Evolutionary conservation across 2,329 filamentous ascomycete species (phyloP).

Genomic region (Phyllosticta citriasiana): DNA sequence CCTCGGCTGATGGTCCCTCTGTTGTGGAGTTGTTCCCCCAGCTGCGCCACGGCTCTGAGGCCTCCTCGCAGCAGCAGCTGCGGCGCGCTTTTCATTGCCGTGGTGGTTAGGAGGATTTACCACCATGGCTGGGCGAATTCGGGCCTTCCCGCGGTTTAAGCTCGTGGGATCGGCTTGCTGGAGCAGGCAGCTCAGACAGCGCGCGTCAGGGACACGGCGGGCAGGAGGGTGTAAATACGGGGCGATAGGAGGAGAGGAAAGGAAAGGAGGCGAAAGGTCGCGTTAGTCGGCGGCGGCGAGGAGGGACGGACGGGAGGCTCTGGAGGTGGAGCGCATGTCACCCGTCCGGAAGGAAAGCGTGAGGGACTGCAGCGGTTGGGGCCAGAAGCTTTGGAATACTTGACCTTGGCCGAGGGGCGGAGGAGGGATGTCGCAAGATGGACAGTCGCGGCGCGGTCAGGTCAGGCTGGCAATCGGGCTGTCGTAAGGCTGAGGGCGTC

Average conservation of each 20-base stretch:
- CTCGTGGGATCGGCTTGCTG: not conserved
- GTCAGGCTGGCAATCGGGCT: conserved; percentile 3
- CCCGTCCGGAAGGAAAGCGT: conserved; percentile 9
- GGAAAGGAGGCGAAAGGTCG: not conserved
- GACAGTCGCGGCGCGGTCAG: not conserved
- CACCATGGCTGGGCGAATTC: conserved; percentile 5
- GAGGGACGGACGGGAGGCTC: not conserved
- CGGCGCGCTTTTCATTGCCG: conserved; percentile 4
- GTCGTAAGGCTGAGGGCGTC: conserved; percentile 8
- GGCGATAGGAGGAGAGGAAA: not conserved
- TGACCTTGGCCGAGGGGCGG: not conserved
- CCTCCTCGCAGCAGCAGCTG: conserved; percentile 4
- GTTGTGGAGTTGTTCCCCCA: not conserved
- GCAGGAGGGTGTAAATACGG: not conserved
- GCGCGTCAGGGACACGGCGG: not conserved
- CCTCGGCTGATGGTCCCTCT: not conserved
- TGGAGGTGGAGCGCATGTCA: conserved; percentile 9
- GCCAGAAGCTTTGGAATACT: not conserved
- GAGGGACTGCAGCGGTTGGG: not conserved
- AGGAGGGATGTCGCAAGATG: not conserved
- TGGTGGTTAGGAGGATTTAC: conserved; percentile 6
- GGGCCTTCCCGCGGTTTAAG: not conserved
- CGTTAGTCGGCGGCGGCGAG: conserved; percentile 2
- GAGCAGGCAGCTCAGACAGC: not conserved
- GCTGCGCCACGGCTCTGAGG: conserved; percentile 6